These are phyloP conservation scores for Coemansia sp. DNA, from an alignment of 192 early-diverging fungal genomes.

Conservation along the genomic window DNA sequence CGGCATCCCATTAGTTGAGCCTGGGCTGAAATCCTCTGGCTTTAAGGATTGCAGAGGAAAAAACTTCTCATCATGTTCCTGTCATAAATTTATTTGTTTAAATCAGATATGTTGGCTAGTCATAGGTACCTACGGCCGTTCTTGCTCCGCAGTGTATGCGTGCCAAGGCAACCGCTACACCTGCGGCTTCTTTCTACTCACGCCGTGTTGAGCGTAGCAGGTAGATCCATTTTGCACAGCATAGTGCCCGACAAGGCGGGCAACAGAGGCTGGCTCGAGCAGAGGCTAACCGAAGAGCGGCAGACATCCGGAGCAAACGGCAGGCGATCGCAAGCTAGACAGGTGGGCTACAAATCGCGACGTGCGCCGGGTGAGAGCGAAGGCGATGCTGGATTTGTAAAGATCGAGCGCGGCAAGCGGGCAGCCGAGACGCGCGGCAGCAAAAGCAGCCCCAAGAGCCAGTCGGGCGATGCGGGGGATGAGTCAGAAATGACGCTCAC, in stretches of 20 bases:
- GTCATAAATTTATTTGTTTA: not conserved
- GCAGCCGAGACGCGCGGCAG: not conserved
- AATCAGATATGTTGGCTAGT: not conserved
- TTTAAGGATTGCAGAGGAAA: not conserved
- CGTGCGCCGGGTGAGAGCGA: not conserved
- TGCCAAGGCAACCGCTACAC: not conserved
- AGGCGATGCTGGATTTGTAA: constrained; percentile 18
- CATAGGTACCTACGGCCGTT: not conserved
- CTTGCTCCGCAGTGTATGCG: not conserved
- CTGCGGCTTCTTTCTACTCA: not conserved
- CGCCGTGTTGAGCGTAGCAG: not conserved
- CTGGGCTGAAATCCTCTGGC: no score
- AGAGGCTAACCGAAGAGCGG: constrained; percentile 9
- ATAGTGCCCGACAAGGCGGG: not conserved
- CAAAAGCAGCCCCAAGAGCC: not conserved
- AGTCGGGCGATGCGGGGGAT: not conserved
- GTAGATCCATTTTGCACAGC: constrained; percentile 11
- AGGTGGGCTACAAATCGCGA: not conserved
- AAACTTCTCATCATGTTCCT: not conserved
- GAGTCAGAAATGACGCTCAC: constrained; percentile 20
- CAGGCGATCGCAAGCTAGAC: not conserved
- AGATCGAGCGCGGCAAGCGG: constrained; percentile 7
- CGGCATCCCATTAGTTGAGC: no score
- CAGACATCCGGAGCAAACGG: not conserved
- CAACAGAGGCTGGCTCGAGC: constrained; percentile 6